A percentile compares a stretch with the other conserved stretches of the same genome.
These are phyloP conservation scores for Boehmeria nivea DNA, from an alignment of 306 rosid genomes.

Conservation along the genomic window DNA sequence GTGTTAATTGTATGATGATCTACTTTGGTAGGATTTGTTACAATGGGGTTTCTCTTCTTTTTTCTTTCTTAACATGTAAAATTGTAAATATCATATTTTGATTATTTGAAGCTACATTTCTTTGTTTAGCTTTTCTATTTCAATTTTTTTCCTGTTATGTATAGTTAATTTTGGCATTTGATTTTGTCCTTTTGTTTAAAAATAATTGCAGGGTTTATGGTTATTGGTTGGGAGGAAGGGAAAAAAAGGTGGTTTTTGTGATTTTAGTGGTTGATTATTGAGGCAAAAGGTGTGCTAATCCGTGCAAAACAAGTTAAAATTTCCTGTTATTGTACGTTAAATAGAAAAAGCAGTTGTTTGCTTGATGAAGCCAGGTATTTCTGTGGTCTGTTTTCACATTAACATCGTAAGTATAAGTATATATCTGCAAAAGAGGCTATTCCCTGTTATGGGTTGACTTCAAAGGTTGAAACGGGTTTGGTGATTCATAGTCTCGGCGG, in stretches of 20 bases:
- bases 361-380: too few species aligned
- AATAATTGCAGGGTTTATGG: slow-evolving; percentile 33
- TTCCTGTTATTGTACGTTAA: not conserved
- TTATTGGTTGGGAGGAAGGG: slow-evolving; percentile 14
- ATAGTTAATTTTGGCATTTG: not conserved
- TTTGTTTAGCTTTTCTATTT: slow-evolving; percentile 1
- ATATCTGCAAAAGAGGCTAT: slow-evolving; percentile 12
- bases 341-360: too few species aligned
- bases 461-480: slow-evolving; percentile 13
- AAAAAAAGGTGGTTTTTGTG: slow-evolving; percentile 3
- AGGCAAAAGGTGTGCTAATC: slow-evolving; percentile 16
- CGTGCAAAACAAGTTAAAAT: slow-evolving; percentile 13
- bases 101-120: slow-evolving; percentile 19
- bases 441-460: slow-evolving; percentile 33
- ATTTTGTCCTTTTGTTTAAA: not conserved
- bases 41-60: slow-evolving; percentile 9
- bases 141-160: not conserved
- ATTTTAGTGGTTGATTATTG: slow-evolving; percentile 10
- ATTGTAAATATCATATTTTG: too few species aligned
- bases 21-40: not conserved
- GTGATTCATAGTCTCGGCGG: slow-evolving; percentile 10
- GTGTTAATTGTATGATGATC: not conserved
- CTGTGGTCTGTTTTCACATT: too few species aligned
- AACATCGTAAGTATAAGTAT: too few species aligned
- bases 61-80: slow-evolving; percentile 20